Evolutionary conservation across 257 asterid genomes (phyloP).

Genomic region (Striga asiatica): DNA sequence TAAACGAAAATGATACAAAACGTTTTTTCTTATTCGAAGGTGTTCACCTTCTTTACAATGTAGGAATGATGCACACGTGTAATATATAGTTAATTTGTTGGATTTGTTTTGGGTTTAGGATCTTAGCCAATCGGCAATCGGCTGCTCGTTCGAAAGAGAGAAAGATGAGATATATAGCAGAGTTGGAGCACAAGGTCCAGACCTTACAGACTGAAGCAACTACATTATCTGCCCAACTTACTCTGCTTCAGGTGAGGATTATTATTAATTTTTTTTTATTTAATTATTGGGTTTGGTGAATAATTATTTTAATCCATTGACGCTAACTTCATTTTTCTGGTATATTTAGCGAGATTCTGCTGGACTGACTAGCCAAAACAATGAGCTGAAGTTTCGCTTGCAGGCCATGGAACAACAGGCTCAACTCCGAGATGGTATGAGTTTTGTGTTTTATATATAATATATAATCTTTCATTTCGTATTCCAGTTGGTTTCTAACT

Average conservation of each 20-base stretch:
- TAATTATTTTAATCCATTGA: neutral
- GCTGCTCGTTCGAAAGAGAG: slow-evolving; percentile 80
- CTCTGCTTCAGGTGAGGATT: slow-evolving; percentile 55
- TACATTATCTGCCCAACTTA: slow-evolving; percentile 60
- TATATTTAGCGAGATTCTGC: slow-evolving; percentile 56
- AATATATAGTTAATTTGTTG: neutral
- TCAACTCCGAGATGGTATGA: slow-evolving; percentile 67
- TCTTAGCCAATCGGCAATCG: slow-evolving; percentile 64
- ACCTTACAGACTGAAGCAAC: slow-evolving; percentile 76
- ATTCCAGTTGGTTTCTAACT: neutral
- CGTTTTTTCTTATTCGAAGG: neutral
- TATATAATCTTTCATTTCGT: neutral
- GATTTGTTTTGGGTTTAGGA: slow-evolving; percentile 26
- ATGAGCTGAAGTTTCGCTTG: slow-evolving; percentile 61
- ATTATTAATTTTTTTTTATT: neutral
- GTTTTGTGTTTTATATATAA: neutral
- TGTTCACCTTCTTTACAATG: neutral
- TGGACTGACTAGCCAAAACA: slow-evolving; percentile 52
- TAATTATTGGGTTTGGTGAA: too few relatives aligned
- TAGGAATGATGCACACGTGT: too few relatives aligned
- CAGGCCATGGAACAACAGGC: slow-evolving; percentile 84
- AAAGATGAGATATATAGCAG: slow-evolving; percentile 54
- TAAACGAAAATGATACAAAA: too few relatives aligned
- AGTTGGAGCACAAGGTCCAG: slow-evolving; percentile 72
- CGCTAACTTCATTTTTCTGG: neutral